Percentiles rank a stretch among this genome's conserved stretches.
These are phyloP conservation scores for Chaetomium tenue DNA, from an alignment of 495 filamentous ascomycete species.

Conservation along the genomic window DNA sequence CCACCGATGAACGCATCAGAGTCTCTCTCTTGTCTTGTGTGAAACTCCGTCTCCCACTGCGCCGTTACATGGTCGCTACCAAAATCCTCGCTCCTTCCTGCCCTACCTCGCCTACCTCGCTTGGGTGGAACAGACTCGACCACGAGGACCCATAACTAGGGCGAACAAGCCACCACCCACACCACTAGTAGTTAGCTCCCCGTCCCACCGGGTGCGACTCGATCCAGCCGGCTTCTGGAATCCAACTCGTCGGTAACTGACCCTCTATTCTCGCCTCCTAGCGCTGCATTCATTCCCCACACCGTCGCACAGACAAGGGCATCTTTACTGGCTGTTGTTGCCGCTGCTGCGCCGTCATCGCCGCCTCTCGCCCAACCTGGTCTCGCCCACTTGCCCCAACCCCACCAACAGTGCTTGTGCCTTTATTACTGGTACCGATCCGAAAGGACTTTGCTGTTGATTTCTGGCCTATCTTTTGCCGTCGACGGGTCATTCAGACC, in stretches of 20 bases:
- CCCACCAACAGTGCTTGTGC: neutral
- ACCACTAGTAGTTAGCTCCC: conserved; percentile 6
- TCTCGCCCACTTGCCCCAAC: neutral
- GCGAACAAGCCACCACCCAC: conserved; percentile 4
- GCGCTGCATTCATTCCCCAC: conserved; percentile 29
- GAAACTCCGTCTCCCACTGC: neutral
- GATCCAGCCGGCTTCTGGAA: conserved; percentile 24
- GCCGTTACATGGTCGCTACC: neutral
- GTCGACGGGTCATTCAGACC: neutral
- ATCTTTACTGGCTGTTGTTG: conserved; percentile 1
- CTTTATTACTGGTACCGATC: neutral
- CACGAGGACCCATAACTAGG: neutral
- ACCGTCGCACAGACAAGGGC: conserved; percentile 28
- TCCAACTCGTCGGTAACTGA: conserved; percentile 32
- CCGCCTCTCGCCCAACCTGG: conserved; percentile 3
- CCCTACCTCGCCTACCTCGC: no score
- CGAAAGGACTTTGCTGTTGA: neutral
- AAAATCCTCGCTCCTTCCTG: neutral
- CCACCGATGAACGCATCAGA: neutral
- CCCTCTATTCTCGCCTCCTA: conserved; percentile 10
- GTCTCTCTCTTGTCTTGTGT: no score
- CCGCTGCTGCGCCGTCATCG: neutral
- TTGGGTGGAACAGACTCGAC: neutral
- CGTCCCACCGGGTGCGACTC: conserved; percentile 19
- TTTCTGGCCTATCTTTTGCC: neutral